Base-by-base conservation (phyloP, 345 rosid genomes). In the Anastatica hierochuntica region DNA sequence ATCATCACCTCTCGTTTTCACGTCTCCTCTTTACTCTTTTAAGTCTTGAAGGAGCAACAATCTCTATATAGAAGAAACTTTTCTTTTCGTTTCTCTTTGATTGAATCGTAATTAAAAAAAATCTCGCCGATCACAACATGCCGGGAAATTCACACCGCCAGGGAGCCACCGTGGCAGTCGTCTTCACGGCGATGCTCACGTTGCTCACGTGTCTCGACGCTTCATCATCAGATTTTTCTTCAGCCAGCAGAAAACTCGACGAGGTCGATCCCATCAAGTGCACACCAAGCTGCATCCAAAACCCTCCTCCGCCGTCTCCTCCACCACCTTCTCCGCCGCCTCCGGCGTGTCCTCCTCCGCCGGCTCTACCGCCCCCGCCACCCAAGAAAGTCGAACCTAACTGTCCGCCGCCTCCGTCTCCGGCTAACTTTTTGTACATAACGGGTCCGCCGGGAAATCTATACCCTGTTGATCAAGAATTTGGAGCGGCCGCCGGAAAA, bases 361-460 rank as follows among this genome's bases (percentile, higher is more conserved):
- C 79, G 34, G 67, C 71, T 43, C 78, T 74, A 8, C 77, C 64
- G 0, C 76, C 79, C 10, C 75, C 83, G 4, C 71, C 73, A 0
- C n/a, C n/a, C n/a, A 71, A 71, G 52, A 76, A 81, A 66, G 53
- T 42, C 3, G 67, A 68, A 10, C 76, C 79, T 3, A 34, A 73
- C 66, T 76, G 81, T 49, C 81, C 88, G 15, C 88, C 88, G 18
- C 84, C n/a, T n/a, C n/a, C 83, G 2, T 76, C 86, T 1, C 73
- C 80, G 2, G 20, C 76, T 8, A 59, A 69, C 7, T 58, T 55
- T 31, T 62, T 81, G 36, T 81, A 76, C 73, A 68, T 76, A 49
- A 74, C 88, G 2, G 82, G 84, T 27, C 84, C 88, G 2, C 88
- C 88, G 24, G 88, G 82, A 44, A 61, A 56, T 53, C 46, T 81